These are phyloP conservation scores for Blastosporella zonata DNA, from an alignment of 1,284 basidiomycete genomes.

Conservation along the genomic window DNA sequence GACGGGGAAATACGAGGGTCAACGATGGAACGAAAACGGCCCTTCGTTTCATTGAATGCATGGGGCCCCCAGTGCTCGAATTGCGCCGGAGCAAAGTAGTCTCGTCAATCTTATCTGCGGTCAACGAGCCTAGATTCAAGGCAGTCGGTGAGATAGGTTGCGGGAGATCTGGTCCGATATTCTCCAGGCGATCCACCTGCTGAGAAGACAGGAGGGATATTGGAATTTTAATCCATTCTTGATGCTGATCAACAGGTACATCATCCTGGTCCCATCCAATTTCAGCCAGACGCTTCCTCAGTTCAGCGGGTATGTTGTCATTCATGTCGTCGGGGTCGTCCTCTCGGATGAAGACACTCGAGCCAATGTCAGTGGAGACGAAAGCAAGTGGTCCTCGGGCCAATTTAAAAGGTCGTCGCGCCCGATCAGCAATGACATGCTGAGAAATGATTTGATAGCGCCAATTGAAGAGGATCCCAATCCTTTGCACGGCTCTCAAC, in stretches of 20 bases:
- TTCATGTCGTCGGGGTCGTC: conserved; percentile 50
- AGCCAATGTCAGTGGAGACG: conserved; percentile 69
- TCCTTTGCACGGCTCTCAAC: conserved; percentile 46
- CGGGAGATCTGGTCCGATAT: conserved; percentile 24
- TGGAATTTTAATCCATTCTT: conserved; percentile 58
- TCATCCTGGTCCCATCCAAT: conserved; percentile 70
- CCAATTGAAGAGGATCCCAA: conserved; percentile 58
- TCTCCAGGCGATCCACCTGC: conserved; percentile 50
- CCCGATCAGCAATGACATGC: conserved; percentile 55
- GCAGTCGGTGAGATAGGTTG: conserved; percentile 31
- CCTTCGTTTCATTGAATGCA: conserved; percentile 49
- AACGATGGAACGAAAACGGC: conserved; percentile 65
- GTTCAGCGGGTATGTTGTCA: conserved; percentile 56
- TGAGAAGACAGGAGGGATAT: conserved; percentile 57
- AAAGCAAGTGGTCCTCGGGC: conserved; percentile 62
- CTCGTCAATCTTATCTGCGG: conserved; percentile 28
- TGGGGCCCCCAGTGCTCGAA: conserved; percentile 47
- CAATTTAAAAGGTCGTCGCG: conserved; percentile 65
- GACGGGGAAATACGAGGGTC: conserved; percentile 47
- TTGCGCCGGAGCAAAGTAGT: conserved; percentile 46
- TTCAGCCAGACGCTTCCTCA: conserved; percentile 61
- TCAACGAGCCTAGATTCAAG: conserved; percentile 26
- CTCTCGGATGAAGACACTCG: conserved; percentile 49
- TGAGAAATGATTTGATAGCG: conserved; percentile 64
- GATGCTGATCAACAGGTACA: conserved; percentile 48